These are phyloP conservation scores for Beauveria pseudobassiana DNA, from an alignment of 2,329 filamentous ascomycete species.

Conservation along the genomic window DNA sequence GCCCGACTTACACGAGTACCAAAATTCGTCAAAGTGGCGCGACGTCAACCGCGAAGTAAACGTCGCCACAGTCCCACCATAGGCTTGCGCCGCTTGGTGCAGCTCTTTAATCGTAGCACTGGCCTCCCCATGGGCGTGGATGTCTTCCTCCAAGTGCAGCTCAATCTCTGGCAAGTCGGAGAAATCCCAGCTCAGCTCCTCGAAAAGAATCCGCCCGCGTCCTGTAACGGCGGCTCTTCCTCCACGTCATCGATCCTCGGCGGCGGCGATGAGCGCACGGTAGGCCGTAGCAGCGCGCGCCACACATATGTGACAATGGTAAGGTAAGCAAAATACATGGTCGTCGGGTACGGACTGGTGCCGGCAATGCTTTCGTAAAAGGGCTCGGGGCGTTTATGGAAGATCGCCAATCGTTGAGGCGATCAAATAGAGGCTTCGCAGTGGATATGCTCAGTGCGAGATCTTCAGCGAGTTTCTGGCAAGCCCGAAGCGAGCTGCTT, in stretches of 20 bases:
- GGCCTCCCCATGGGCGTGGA: slow-evolving; percentile 2
- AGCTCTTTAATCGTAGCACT: slow-evolving; percentile 13
- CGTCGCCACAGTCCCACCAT: slow-evolving; percentile 9
- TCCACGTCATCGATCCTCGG: slow-evolving; percentile 12
- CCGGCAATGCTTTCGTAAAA: neutral
- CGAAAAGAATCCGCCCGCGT: slow-evolving; percentile 10
- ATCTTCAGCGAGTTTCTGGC: slow-evolving; percentile 13
- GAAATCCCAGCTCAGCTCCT: slow-evolving; percentile 14
- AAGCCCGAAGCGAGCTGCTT: slow-evolving; percentile 10
- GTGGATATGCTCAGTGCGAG: slow-evolving; percentile 10
- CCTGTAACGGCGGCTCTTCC: slow-evolving; percentile 1
- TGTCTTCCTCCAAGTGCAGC: slow-evolving; percentile 12
- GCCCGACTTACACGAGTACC: slow-evolving; percentile 12
- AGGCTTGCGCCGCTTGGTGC: slow-evolving; percentile 13
- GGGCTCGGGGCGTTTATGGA: slow-evolving; percentile 6
- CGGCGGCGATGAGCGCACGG: slow-evolving; percentile 13
- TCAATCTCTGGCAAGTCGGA: slow-evolving; percentile 13
- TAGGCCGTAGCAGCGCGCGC: slow-evolving; percentile 13
- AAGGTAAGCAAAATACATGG: slow-evolving; percentile 14
- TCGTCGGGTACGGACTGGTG: slow-evolving; percentile 2
- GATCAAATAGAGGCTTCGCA: slow-evolving; percentile 12
- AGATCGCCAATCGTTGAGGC: slow-evolving; percentile 12
- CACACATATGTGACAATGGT: slow-evolving; percentile 13
- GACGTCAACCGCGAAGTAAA: slow-evolving; percentile 12
- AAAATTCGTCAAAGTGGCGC: slow-evolving; percentile 14